Percentiles rank a stretch among this genome's conserved stretches.
Evolutionary conservation across 768 basidiomycete genomes (phyloP).

Genomic region (Tricholoma bakamatsutake): DNA sequence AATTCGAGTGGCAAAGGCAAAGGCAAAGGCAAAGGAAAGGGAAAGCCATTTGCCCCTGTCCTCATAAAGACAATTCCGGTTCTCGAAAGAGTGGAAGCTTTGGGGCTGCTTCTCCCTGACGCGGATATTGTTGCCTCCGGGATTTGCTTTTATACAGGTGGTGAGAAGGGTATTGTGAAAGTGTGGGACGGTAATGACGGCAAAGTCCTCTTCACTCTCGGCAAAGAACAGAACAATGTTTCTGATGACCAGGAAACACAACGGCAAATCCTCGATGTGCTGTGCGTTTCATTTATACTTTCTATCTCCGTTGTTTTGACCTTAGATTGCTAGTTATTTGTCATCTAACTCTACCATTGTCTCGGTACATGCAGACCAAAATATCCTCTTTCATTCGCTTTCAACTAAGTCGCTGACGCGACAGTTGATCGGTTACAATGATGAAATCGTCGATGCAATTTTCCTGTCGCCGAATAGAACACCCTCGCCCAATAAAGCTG

Average conservation of each 20-base stretch:
- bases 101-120: slow-evolving; percentile 59
- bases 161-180: slow-evolving; percentile 80
- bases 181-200: slow-evolving; percentile 80
- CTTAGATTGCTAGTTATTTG: slow-evolving; percentile 51
- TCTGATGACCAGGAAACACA: slow-evolving; percentile 67
- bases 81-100: slow-evolving; percentile 82
- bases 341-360: slow-evolving; percentile 59
- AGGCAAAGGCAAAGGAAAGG: slow-evolving; percentile 46
- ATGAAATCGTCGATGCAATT: slow-evolving; percentile 89
- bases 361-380: slow-evolving; percentile 93
- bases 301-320: slow-evolving; percentile 6
- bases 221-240: slow-evolving; percentile 39
- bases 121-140: slow-evolving; percentile 42
- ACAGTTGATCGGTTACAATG: slow-evolving; percentile 95
- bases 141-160: slow-evolving; percentile 81
- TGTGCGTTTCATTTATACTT: slow-evolving; percentile 50
- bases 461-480: slow-evolving; percentile 51
- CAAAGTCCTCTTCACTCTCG: slow-evolving; percentile 54
- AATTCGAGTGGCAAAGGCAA: slow-evolving; percentile 37
- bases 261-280: slow-evolving; percentile 71
- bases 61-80: slow-evolving; percentile 77
- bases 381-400: slow-evolving; percentile 88
- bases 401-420: slow-evolving; percentile 56
- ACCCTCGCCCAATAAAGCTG: slow-evolving; percentile 12
- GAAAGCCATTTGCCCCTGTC: slow-evolving; percentile 43